A percentile compares a stretch with the other conserved stretches of the same genome.
phyloP scores from a whole-genome alignment of 768 basidiomycete genomes.

The Tylopilus balloui region DNA sequence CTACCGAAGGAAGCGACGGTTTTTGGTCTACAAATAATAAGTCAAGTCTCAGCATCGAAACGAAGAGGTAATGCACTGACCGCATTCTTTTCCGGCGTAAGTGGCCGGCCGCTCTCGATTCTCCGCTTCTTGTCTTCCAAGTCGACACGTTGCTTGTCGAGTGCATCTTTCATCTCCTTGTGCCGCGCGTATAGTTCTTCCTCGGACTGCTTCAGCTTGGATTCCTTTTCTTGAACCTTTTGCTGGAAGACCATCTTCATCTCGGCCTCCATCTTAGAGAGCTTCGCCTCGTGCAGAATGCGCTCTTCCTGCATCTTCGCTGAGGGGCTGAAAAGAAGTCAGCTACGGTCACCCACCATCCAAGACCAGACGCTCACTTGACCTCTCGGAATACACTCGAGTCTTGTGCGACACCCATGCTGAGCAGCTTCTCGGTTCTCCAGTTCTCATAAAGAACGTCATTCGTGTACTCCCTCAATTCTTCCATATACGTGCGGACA shows the following conservation, averaged over 20 bases:
- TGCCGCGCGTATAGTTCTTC: conserved; percentile 98
- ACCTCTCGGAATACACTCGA: conserved; percentile 98
- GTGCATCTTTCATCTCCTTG: conserved; percentile 98
- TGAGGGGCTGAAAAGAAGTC: conserved; percentile 64
- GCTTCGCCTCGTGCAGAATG: conserved; percentile 91
- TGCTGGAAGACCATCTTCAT: conserved; percentile 99
- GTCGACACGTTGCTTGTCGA: conserved; percentile 93
- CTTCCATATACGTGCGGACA: conserved; percentile 98
- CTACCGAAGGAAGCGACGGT: conserved; percentile 36
- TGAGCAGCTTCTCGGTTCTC: conserved; percentile 91
- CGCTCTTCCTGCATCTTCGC: conserved; percentile 96
- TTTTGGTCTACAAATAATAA: conserved; percentile 30
- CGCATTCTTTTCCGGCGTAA: conserved; percentile 90
- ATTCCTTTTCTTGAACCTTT: conserved; percentile 99
- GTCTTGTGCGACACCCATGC: conserved; percentile 98
- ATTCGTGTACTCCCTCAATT: conserved; percentile 95
- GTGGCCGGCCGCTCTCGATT: conserved; percentile 88
- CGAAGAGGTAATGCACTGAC: conserved; percentile 43
- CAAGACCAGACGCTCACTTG: conserved; percentile 61
- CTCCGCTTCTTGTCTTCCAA: conserved; percentile 98
- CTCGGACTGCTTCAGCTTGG: conserved; percentile 97
- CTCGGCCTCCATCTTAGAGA: conserved; percentile 99
- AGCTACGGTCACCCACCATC: conserved; percentile 6
- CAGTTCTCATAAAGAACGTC: conserved; percentile 97
- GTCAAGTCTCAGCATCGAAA: conserved; percentile 6